Percentiles rank a stretch among this genome's conserved stretches.
phyloP scores from a whole-genome alignment of 257 asterid species.

The Penstemon eatonii region DNA sequence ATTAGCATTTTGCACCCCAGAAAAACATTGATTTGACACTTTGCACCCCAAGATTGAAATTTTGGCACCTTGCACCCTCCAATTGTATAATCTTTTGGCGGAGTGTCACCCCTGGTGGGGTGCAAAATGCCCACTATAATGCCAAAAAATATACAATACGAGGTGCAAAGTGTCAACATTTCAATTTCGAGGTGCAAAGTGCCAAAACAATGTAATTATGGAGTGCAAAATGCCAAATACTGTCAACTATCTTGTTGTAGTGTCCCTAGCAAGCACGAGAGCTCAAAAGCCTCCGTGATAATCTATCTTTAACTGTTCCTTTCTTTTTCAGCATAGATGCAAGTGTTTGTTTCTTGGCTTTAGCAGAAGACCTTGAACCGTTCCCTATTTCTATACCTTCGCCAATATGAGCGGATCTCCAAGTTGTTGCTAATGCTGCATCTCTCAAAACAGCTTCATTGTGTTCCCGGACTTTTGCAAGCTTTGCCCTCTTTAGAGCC shows the following conservation, averaged over 20 bases:
- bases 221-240: background rate
- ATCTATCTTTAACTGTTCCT: conserved; percentile 64
- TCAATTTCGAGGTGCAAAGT: too few species aligned
- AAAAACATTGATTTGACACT: too few species aligned
- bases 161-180: too few species aligned
- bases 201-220: too few species aligned
- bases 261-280: conserved; percentile 46
- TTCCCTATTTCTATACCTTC: conserved; percentile 42
- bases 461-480: conserved; percentile 74
- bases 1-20: too few species aligned
- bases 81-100: too few species aligned
- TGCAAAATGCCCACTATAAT: too few species aligned
- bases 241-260: conserved; percentile 46
- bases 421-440: conserved; percentile 82
- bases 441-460: conserved; percentile 69
- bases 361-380: conserved; percentile 33
- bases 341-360: conserved; percentile 58
- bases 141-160: too few species aligned
- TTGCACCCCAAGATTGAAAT: too few species aligned
- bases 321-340: conserved; percentile 88
- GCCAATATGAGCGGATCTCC: conserved; percentile 57
- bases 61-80: too few species aligned
- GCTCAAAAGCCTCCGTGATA: conserved; percentile 60
- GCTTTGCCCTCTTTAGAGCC: conserved; percentile 70
- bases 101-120: too few species aligned